phyloP scores from a whole-genome alignment of 2,329 filamentous ascomycete species.

The Cladobotryum mycophilum region DNA sequence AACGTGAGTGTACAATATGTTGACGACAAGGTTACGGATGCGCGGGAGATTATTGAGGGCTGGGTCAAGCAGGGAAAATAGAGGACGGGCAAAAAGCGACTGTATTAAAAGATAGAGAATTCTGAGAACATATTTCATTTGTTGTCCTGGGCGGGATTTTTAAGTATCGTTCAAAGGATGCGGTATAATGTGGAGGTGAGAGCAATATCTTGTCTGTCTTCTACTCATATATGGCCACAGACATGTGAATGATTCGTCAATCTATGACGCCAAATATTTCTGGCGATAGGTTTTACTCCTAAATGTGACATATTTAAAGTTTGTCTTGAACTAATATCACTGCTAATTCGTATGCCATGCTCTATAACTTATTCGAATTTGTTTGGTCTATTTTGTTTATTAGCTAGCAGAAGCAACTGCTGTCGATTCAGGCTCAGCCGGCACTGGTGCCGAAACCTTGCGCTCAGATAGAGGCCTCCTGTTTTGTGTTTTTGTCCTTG shows the following conservation, averaged over 20 bases:
- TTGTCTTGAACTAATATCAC: no score
- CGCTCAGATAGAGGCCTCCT: slow-evolving; percentile 32
- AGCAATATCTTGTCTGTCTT: not conserved
- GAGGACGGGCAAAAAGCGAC: slow-evolving; percentile 55
- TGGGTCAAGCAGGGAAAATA: slow-evolving; percentile 91
- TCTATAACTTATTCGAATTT: not conserved
- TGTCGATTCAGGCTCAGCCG: slow-evolving; percentile 17
- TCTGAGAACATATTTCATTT: slow-evolving; percentile 15
- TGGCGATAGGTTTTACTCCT: no score
- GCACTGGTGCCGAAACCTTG: slow-evolving; percentile 17
- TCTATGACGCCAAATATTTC: no score
- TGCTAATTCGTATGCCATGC: not conserved
- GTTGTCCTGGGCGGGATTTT: not conserved
- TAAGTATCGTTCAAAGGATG: no score
- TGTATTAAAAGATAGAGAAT: slow-evolving; percentile 34
- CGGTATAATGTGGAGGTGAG: not conserved
- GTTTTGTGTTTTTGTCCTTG: slow-evolving; percentile 27
- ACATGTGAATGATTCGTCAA: no score
- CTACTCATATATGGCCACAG: no score
- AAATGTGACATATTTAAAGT: no score
- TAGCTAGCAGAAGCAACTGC: slow-evolving; percentile 18
- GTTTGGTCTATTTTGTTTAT: not conserved
- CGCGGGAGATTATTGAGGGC: slow-evolving; percentile 70
- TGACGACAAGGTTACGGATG: slow-evolving; percentile 72
- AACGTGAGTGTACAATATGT: slow-evolving; percentile 65